These are phyloP conservation scores for Termitomyces sp. DNA, from an alignment of 768 basidiomycete genomes.

Conservation along the genomic window DNA sequence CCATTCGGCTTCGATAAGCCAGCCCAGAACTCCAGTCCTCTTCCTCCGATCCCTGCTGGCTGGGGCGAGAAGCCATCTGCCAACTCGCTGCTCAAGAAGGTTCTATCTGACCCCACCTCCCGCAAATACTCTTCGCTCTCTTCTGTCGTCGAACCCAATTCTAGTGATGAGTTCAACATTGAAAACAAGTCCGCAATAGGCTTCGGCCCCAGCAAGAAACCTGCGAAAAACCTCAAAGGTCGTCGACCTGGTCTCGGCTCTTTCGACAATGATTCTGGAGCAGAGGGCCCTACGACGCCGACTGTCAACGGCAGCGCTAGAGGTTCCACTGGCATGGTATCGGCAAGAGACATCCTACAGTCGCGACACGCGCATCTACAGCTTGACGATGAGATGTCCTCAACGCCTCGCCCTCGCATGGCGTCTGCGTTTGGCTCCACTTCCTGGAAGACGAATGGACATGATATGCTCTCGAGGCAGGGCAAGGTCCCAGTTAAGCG, in stretches of 20 bases:
- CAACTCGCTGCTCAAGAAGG: constrained; percentile 10
- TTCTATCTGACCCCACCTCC: constrained; percentile 6
- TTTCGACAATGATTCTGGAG: constrained; percentile 13
- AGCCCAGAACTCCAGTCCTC: background rate
- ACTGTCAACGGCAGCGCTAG: constrained; percentile 8
- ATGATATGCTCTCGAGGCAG: background rate
- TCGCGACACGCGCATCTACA: constrained; percentile 1
- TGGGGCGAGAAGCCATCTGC: constrained; percentile 13
- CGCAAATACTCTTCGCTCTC: constrained; percentile 8
- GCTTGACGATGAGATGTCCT: constrained; percentile 13
- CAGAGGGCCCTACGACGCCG: constrained; percentile 10
- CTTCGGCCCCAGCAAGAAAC: constrained; percentile 21
- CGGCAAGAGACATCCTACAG: constrained; percentile 14
- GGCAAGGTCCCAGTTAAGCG: background rate
- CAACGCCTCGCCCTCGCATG: constrained; percentile 13
- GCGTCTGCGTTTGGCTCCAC: background rate
- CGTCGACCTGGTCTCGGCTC: constrained; percentile 17
- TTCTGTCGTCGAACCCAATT: background rate
- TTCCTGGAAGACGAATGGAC: constrained; percentile 4
- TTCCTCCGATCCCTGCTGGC: constrained; percentile 12
- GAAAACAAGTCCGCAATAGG: background rate
- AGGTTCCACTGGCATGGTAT: constrained; percentile 6
- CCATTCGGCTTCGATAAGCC: constrained; percentile 5
- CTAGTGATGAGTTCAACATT: constrained; percentile 2
- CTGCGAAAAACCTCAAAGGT: constrained; percentile 22